Evolutionary conservation across 768 basidiomycete genomes (phyloP), one percentile per base, ranked within the genome.

Genomic region (Bullera alba): DNA sequence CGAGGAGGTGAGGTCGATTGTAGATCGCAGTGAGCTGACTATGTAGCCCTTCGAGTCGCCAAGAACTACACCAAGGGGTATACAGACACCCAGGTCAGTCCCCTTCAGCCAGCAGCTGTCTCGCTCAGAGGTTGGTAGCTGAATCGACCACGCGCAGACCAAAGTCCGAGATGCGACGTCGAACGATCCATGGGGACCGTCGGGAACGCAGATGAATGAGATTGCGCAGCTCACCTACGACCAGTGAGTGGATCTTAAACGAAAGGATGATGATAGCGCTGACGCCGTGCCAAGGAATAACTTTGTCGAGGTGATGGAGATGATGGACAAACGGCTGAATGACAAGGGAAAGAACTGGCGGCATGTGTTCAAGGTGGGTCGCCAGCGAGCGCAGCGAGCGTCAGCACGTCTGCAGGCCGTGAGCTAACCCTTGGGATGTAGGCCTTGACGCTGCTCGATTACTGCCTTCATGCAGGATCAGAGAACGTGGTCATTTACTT

Each of bases 291-390:
- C 12, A 59, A 82, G 91, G 74, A 85, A 83, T 53, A 92, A 97
- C 65, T 99, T 99, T 71, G 90, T 97, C 12, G 95, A 99, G 76
- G 88, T 99, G 66, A 96, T 99, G 90, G 95, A 99, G 77, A 95
- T 96, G 89, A 79, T 99, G 42, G 95, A 97, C 75, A 97, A 99
- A 75, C 83, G 95, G 45, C 76, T 99, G 55, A 73, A 73, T 41
- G 95, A 99, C 77, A 97, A 95, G 78, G 95, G 95, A 30, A 97
- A 97, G 81, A 96, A 97, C 65, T 99, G 95, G 95, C 81, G 93
- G 46, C 95, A 99, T 77, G 93, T 97, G 51, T 97, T 95, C 81
- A 97, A 97, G 79, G 89, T 84, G 50, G 52, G 78, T 59, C 39
- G 38, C 14, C 2, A 4, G 2, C 22, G 19, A n/a, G 44, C 30